phyloP scores from a whole-genome alignment of 73 alveolate species.

The Tetrahymena elliotti region DNA sequence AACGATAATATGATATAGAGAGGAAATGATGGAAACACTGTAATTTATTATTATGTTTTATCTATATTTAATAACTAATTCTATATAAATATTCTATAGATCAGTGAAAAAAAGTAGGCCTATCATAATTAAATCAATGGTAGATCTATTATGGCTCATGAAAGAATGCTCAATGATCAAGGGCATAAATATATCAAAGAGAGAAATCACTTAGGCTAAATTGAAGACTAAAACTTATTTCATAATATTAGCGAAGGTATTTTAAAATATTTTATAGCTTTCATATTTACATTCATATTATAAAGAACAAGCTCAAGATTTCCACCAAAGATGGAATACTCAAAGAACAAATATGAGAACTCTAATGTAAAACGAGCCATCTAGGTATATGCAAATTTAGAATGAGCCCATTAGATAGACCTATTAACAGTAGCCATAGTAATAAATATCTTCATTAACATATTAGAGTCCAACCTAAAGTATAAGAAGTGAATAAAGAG shows the following conservation, averaged over 20 bases:
- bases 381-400: not conserved
- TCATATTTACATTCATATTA: not conserved
- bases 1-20: not conserved
- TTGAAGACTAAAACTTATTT: not conserved
- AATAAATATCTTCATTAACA: not conserved
- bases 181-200: not conserved
- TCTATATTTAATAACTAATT: not conserved
- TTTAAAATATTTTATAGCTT: not conserved
- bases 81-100: not conserved
- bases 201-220: not conserved
- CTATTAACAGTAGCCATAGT: not conserved
- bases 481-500: not conserved
- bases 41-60: not conserved
- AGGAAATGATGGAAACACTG: not conserved
- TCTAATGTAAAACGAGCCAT: not conserved
- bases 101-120: not conserved
- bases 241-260: not conserved
- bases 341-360: not conserved
- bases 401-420: not conserved
- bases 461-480: not conserved
- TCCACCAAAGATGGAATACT: not conserved
- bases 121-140: not conserved
- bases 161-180: not conserved
- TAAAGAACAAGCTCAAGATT: not conserved
- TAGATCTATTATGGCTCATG: not conserved